A percentile compares a stretch with the other conserved stretches of the same genome.
Evolutionary conservation across 106 monocot species (phyloP).

Genomic region (Iris macrosiphon): DNA sequence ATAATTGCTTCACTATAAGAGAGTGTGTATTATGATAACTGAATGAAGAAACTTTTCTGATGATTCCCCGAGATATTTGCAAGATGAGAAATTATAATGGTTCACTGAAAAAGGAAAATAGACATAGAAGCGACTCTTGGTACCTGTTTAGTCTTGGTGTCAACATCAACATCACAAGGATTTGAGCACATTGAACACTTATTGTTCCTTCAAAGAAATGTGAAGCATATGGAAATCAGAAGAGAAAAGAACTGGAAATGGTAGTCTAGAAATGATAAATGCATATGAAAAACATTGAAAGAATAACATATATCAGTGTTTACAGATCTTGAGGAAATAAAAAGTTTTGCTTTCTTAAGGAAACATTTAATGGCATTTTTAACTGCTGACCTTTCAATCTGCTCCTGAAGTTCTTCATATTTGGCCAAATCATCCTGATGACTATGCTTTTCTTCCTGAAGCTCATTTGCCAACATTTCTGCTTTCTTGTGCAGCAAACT

Average conservation of each 20-base stretch:
- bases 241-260: not conserved
- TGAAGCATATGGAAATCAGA: constrained; percentile 6
- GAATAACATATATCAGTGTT: too few relatives aligned
- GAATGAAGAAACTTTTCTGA: too few relatives aligned
- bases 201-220: constrained; percentile 32
- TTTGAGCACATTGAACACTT: constrained; percentile 21
- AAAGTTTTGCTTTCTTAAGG: not conserved
- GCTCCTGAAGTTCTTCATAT: constrained; percentile 61
- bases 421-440: constrained; percentile 64
- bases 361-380: not conserved
- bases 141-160: constrained; percentile 62
- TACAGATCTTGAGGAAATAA: too few relatives aligned
- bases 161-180: constrained; percentile 37
- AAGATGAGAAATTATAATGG: too few relatives aligned
- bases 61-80: too few relatives aligned
- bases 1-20: too few relatives aligned
- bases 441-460: constrained; percentile 49
- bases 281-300: too few relatives aligned
- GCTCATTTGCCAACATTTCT: constrained; percentile 50
- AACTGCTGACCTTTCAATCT: constrained; percentile 68
- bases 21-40: too few relatives aligned
- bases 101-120: too few relatives aligned
- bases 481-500: constrained; percentile 32
- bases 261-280: too few relatives aligned
- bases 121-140: not conserved